Conservation (phyloP, 345 rosid species). For the Eucalyptus fibrosa region DNA sequence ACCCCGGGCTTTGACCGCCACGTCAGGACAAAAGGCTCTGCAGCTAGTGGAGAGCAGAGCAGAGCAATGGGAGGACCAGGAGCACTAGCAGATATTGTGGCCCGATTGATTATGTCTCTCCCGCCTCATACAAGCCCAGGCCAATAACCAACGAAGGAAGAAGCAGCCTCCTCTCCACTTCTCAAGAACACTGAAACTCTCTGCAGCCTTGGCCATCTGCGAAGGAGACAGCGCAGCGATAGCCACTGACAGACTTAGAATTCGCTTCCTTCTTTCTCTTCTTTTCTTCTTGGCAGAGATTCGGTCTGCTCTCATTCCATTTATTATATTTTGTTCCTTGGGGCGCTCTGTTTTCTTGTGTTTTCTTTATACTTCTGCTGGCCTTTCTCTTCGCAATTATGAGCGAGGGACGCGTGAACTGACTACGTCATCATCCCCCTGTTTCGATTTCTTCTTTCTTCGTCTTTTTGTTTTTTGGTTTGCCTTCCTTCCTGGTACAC, state of each 20-base stretch:
- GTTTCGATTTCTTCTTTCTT: background rate
- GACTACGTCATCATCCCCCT: conserved; percentile 16
- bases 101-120: background rate
- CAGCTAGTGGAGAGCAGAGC: background rate
- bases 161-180: background rate
- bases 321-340: too few species aligned
- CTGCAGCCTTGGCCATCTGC: background rate
- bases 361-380: background rate
- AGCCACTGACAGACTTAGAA: background rate
- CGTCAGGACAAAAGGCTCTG: background rate
- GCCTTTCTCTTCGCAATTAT: background rate
- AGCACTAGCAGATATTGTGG: background rate
- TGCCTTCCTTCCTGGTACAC: background rate
- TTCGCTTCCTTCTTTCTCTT: background rate
- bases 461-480: background rate
- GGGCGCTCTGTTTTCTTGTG: background rate
- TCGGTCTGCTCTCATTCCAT: background rate
- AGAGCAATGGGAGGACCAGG: background rate
- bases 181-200: background rate
- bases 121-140: background rate
- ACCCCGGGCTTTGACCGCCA: background rate
- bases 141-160: background rate
- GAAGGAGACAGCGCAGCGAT: background rate
- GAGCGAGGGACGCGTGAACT: conserved; percentile 16
- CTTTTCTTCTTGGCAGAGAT: background rate